Percentiles rank a stretch among this genome's conserved stretches.
phyloP scores from a whole-genome alignment of 495 filamentous ascomycete species.

The Penicillium herquei region DNA sequence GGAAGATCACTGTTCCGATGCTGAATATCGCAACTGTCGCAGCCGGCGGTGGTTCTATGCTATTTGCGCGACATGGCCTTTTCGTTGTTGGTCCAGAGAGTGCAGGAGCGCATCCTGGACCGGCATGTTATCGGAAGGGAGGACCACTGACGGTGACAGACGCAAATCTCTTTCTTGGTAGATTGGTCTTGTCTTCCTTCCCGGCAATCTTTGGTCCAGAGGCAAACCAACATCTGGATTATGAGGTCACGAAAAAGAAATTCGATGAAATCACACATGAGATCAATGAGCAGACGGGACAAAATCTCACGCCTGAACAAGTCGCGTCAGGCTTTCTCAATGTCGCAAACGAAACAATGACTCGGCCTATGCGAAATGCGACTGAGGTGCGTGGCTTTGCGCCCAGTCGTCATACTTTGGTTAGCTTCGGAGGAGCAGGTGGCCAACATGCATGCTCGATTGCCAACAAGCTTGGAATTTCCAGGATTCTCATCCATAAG shows the following conservation, averaged over 20 bases:
- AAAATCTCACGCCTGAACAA: constrained; percentile 28
- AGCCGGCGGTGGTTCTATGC: constrained; percentile 40
- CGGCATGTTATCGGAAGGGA: constrained; percentile 23
- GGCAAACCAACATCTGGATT: constrained; percentile 4
- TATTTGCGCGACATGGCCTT: constrained; percentile 35
- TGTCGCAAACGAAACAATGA: constrained; percentile 40
- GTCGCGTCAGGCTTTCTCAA: constrained; percentile 36
- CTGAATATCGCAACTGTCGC: constrained; percentile 40
- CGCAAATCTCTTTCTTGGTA: constrained; percentile 37
- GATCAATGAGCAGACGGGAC: constrained; percentile 5
- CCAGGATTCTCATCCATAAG: constrained; percentile 78
- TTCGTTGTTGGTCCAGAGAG: constrained; percentile 39
- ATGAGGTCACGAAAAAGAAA: constrained; percentile 2
- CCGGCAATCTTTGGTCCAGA: constrained; percentile 11
- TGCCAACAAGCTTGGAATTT: constrained; percentile 79
- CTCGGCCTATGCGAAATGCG: constrained; percentile 52
- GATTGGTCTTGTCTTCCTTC: constrained; percentile 14
- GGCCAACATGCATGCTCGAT: constrained; percentile 93
- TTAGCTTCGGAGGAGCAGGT: constrained; percentile 81
- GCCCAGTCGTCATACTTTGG: constrained; percentile 56
- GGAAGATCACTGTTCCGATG: constrained; percentile 32
- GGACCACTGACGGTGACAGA: constrained; percentile 41
- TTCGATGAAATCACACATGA: constrained; percentile 4
- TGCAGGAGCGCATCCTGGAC: constrained; percentile 21
- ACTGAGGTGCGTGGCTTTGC: constrained; percentile 84